A percentile compares a stretch with the other conserved stretches of the same genome.
These are phyloP conservation scores for Tuber aestivum DNA, from an alignment of 495 filamentous ascomycete genomes.

Conservation along the genomic window DNA sequence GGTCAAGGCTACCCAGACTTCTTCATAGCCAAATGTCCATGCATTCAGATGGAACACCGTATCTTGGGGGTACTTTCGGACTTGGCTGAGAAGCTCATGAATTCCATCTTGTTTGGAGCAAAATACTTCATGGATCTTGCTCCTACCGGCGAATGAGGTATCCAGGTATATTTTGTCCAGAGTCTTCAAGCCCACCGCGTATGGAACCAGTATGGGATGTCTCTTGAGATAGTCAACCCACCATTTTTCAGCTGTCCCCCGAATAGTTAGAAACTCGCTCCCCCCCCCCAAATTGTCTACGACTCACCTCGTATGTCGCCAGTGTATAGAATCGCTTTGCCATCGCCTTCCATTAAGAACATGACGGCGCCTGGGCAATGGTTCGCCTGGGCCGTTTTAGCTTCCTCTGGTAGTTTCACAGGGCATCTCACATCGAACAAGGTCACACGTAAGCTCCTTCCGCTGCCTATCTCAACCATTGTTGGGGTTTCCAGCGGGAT, in stretches of 20 bases:
- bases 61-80: conserved; percentile 62
- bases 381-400: conserved; percentile 52
- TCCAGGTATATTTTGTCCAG: conserved; percentile 83
- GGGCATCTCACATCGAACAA: conserved; percentile 59
- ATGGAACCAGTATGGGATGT: conserved; percentile 70
- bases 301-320: conserved; percentile 77
- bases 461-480: conserved; percentile 64
- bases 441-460: conserved; percentile 66
- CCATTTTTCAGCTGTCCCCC: conserved; percentile 55
- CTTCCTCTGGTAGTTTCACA: background rate
- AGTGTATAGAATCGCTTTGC: conserved; percentile 77
- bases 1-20: conserved; percentile 81
- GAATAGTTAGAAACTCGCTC: conserved; percentile 5
- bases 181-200: conserved; percentile 57
- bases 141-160: conserved; percentile 62
- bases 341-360: conserved; percentile 78
- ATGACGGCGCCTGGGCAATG: conserved; percentile 89
- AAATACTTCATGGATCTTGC: conserved; percentile 50
- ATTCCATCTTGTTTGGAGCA: conserved; percentile 67
- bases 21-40: conserved; percentile 82
- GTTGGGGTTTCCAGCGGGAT: conserved; percentile 81
- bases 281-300: background rate
- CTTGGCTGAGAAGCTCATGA: conserved; percentile 63
- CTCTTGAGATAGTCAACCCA: conserved; percentile 61
- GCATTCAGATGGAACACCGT: conserved; percentile 79